These are phyloP conservation scores for Cladophialophora exuberans DNA, from an alignment of 2,329 filamentous ascomycete species.

Conservation along the genomic window DNA sequence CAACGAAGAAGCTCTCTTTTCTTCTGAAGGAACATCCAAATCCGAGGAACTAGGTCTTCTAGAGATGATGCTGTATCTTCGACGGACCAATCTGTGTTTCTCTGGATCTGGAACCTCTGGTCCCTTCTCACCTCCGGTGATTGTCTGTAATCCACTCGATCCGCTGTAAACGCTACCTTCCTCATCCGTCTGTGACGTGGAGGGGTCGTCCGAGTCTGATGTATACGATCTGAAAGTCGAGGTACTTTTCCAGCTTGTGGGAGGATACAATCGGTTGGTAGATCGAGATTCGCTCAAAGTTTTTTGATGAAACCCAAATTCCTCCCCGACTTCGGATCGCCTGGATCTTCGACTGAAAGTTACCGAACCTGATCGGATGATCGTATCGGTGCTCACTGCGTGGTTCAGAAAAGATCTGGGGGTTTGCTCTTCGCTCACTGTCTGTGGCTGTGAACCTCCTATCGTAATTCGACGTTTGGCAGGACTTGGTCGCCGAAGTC, in stretches of 20 bases:
- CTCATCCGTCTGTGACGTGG: not conserved
- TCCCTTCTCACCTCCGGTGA: no score
- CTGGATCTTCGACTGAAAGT: not conserved
- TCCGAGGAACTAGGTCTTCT: not conserved
- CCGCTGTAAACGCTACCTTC: not conserved
- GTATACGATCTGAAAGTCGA: not conserved
- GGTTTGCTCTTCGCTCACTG: not conserved
- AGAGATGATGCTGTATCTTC: not conserved
- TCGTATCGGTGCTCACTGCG: no score
- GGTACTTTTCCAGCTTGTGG: slow-evolving; percentile 20
- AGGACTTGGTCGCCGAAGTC: not conserved
- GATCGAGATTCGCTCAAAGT: not conserved
- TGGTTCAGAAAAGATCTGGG: no score
- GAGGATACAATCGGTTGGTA: slow-evolving; percentile 18
- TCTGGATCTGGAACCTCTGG: no score
- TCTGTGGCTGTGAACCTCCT: slow-evolving; percentile 2
- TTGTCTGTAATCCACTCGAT: not conserved
- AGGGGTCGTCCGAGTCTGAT: not conserved
- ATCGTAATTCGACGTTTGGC: slow-evolving; percentile 16
- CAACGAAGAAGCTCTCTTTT: not conserved
- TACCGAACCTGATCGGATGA: not conserved
- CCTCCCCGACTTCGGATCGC: not conserved
- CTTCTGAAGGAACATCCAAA: not conserved
- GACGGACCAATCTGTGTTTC: no score
- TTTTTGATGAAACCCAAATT: not conserved